These are phyloP conservation scores for Coemansia asiatica DNA, from an alignment of 192 early-diverging fungal genomes.

Conservation along the genomic window DNA sequence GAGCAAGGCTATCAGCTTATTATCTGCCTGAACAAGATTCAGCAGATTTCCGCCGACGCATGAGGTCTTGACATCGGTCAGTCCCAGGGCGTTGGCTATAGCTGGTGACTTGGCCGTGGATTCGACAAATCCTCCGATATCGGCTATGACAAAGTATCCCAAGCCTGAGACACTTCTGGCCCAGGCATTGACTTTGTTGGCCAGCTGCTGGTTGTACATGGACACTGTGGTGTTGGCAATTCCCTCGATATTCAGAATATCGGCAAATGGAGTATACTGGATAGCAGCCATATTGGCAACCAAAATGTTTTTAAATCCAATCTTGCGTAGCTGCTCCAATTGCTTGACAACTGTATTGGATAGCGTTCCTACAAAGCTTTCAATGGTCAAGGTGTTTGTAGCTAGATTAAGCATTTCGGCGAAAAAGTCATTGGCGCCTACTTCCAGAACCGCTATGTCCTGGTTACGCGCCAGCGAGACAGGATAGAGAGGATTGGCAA, in stretches of 20 bases:
- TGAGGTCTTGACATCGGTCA: conserved; percentile 32
- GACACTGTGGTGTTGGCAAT: conserved; percentile 25
- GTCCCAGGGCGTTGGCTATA: conserved; percentile 25
- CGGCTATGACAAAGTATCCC: conserved; percentile 20
- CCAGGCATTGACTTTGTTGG: conserved; percentile 31
- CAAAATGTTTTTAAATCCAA: conserved; percentile 14
- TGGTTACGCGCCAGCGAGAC: not conserved
- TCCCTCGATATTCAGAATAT: conserved; percentile 9
- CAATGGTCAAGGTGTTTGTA: not conserved
- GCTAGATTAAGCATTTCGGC: conserved; percentile 2
- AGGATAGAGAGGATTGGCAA: not conserved
- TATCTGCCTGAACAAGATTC: conserved; percentile 34
- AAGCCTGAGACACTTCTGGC: conserved; percentile 19
- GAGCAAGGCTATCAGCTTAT: conserved; percentile 38
- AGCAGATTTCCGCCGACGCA: conserved; percentile 43
- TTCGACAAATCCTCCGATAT: conserved; percentile 45
- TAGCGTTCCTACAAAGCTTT: conserved; percentile 1
- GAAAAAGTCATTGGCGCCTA: conserved; percentile 24
- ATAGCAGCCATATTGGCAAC: conserved; percentile 16
- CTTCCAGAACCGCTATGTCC: conserved; percentile 18
- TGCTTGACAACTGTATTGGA: conserved; percentile 6
- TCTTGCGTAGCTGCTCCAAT: conserved; percentile 5
- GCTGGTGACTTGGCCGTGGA: conserved; percentile 22
- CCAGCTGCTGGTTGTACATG: conserved; percentile 27
- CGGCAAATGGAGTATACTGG: conserved; percentile 7